Conservation (phyloP, 1,139 yeast species). For the Diutina pseudorugosa region DNA sequence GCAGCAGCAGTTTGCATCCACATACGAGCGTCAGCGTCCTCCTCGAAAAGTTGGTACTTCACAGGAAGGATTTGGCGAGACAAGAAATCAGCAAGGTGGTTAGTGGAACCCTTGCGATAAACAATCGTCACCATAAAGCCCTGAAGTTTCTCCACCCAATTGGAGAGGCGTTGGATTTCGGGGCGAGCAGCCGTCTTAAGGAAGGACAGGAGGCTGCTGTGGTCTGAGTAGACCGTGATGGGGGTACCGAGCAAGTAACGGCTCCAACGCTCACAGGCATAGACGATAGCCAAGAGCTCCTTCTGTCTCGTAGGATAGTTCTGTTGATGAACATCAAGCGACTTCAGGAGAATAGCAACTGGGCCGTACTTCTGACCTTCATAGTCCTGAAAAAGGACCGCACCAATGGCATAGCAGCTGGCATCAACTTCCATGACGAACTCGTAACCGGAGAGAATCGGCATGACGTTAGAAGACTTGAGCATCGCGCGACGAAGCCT, state of each 20-base stretch:
- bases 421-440: too few species aligned
- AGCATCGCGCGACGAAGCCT: too few species aligned
- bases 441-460: too few species aligned
- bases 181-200: not conserved
- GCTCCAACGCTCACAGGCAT: not conserved
- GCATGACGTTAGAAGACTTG: too few species aligned
- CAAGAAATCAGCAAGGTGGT: not conserved
- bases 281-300: not conserved
- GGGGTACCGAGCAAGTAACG: not conserved
- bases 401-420: too few species aligned
- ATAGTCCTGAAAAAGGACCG: too few species aligned
- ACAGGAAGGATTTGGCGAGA: not conserved
- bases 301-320: not conserved
- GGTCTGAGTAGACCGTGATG: not conserved
- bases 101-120: not conserved
- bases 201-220: not conserved
- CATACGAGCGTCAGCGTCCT: too few species aligned
- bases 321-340: not conserved
- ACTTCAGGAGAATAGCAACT: not conserved
- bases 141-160: not conserved
- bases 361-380: not conserved
- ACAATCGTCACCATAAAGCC: not conserved
- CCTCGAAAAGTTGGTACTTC: too few species aligned
- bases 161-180: not conserved
- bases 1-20: too few species aligned